Evolutionary conservation across 108 stramenopile genomes (phyloP).

Genomic region (Thalassiosira profunda): DNA sequence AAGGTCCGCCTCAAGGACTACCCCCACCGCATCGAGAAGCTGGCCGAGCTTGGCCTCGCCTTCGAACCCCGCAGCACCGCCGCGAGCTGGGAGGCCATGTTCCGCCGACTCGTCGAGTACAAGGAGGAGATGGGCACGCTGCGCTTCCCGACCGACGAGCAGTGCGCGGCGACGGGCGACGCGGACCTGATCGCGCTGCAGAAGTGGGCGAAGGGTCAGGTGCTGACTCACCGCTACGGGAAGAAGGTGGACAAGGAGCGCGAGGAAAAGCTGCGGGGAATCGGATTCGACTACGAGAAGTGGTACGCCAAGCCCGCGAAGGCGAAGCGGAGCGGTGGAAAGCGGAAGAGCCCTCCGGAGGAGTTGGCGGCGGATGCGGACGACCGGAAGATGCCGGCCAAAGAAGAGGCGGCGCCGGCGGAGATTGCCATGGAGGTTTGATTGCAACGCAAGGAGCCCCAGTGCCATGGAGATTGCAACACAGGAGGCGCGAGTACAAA

Average conservation of each 20-base stretch:
- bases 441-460: no score
- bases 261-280: constrained; percentile 16
- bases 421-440: no score
- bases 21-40: constrained; percentile 33
- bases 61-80: constrained; percentile 12
- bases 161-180: constrained; percentile 29
- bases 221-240: constrained; percentile 18
- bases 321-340: constrained; percentile 4
- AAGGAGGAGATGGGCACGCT: constrained; percentile 54
- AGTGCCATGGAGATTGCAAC: no score
- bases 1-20: constrained; percentile 20
- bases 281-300: constrained; percentile 39
- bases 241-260: constrained; percentile 20
- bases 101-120: constrained; percentile 55
- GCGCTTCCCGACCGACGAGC: constrained; percentile 53
- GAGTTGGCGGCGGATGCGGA: background rate
- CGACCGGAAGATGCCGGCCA: background rate
- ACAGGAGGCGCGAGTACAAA: no score
- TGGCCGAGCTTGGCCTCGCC: constrained; percentile 11
- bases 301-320: constrained; percentile 42
- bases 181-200: constrained; percentile 33
- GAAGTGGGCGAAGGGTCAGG: constrained; percentile 38
- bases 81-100: constrained; percentile 55
- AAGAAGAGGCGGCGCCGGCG: no score
- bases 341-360: constrained; percentile 12